Percentiles rank a stretch among this genome's conserved stretches.
Evolutionary conservation across 1,139 yeast species (phyloP).

Genomic region (Taphrina populina): DNA sequence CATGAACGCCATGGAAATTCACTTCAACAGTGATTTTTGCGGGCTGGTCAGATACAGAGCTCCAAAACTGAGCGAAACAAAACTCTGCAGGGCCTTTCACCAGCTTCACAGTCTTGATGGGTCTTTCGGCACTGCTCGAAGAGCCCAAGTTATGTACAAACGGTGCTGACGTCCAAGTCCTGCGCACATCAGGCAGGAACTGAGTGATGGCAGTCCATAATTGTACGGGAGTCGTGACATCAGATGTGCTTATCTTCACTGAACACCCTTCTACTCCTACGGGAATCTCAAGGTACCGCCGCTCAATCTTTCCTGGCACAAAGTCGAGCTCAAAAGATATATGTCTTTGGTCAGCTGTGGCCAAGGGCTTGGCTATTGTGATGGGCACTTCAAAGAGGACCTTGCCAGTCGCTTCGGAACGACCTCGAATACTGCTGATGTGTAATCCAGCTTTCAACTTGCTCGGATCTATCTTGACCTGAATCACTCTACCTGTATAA

Average conservation of each 20-base stretch:
- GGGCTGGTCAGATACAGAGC: constrained; percentile 27
- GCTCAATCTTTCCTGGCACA: constrained; percentile 33
- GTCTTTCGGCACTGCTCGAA: constrained; percentile 19
- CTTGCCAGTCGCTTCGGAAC: constrained; percentile 15
- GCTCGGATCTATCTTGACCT: constrained; percentile 35
- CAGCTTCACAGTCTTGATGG: constrained; percentile 25
- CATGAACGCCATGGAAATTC: constrained; percentile 35
- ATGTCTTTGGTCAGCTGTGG: constrained; percentile 3
- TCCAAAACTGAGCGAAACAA: constrained; percentile 37
- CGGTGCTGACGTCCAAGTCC: constrained; percentile 28
- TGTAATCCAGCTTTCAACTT: constrained; percentile 31
- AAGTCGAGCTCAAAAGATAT: constrained; percentile 18
- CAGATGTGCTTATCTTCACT: constrained; percentile 20
- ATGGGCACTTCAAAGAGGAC: constrained; percentile 35
- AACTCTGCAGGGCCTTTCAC: constrained; percentile 34
- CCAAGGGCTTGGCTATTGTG: constrained; percentile 34
- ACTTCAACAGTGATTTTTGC: constrained; percentile 31
- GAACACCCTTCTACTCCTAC: constrained; percentile 33
- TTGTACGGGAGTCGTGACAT: constrained; percentile 29
- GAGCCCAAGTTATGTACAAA: constrained; percentile 25
- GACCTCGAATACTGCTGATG: constrained; percentile 26
- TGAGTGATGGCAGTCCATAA: constrained; percentile 34
- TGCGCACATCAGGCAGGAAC: constrained; percentile 30
- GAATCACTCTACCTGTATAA: constrained; percentile 32
- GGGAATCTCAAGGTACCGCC: constrained; percentile 35